Evolutionary conservation across 2,329 filamentous ascomycete species (phyloP).

Genomic region (Xylariales sp.): DNA sequence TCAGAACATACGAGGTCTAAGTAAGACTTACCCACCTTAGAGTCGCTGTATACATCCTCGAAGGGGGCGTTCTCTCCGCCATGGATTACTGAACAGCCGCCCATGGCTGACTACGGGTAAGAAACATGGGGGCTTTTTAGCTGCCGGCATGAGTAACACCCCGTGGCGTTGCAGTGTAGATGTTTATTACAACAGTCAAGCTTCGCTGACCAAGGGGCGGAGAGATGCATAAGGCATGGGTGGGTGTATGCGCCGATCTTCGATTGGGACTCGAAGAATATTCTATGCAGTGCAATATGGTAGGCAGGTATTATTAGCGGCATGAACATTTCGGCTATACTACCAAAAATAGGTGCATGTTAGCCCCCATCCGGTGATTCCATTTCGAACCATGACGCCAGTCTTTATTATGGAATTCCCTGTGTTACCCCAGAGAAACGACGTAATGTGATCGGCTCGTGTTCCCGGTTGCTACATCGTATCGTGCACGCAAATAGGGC

Average conservation of each 20-base stretch:
- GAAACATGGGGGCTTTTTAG: not conserved
- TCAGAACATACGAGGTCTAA: no score
- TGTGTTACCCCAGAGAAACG: slow-evolving; percentile 14
- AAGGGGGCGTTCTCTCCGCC: not conserved
- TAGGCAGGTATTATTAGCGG: not conserved
- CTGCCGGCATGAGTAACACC: slow-evolving; percentile 11
- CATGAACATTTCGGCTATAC: slow-evolving; percentile 16
- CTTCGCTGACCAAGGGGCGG: slow-evolving; percentile 4
- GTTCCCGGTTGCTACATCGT: slow-evolving; percentile 7
- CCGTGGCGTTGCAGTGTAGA: slow-evolving; percentile 5
- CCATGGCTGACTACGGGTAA: not conserved
- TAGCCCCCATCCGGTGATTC: slow-evolving; percentile 5
- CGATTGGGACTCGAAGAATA: slow-evolving; percentile 3
- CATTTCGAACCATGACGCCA: slow-evolving; percentile 15
- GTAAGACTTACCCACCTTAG: not conserved
- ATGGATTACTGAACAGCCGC: not conserved
- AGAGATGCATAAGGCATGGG: slow-evolving; percentile 8
- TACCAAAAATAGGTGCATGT: slow-evolving; percentile 13
- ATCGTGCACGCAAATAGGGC: not conserved
- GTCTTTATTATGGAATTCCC: slow-evolving; percentile 8
- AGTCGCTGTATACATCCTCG: not conserved
- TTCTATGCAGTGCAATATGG: slow-evolving; percentile 10
- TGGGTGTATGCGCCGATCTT: not conserved
- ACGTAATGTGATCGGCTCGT: not conserved
- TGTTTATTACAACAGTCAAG: slow-evolving; percentile 7